phyloP scores from a whole-genome alignment of 2,329 filamentous ascomycete species.

The Penicillium freii region DNA sequence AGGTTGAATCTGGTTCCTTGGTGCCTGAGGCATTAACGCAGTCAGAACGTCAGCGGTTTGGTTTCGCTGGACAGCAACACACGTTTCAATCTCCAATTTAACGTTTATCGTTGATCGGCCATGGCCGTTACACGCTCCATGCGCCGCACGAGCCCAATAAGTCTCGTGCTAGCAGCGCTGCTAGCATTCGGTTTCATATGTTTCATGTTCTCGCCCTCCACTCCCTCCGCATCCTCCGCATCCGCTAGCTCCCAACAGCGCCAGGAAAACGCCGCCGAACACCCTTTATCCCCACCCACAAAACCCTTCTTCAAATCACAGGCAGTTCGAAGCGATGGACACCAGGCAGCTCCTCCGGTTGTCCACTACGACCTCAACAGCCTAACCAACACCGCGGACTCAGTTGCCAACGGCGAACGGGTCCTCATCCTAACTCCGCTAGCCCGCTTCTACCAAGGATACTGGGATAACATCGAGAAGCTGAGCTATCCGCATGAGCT shows the following conservation, averaged over 20 bases:
- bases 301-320: slow-evolving; percentile 70
- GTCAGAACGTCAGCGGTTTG: neutral
- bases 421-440: slow-evolving; percentile 91
- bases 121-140: slow-evolving; percentile 65
- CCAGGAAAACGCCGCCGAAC: slow-evolving; percentile 60
- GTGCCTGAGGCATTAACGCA: slow-evolving; percentile 6
- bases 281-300: slow-evolving; percentile 70
- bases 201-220: slow-evolving; percentile 50
- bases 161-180: slow-evolving; percentile 67
- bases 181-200: slow-evolving; percentile 69
- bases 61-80: slow-evolving; percentile 15
- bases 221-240: slow-evolving; percentile 47
- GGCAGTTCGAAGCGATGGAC: slow-evolving; percentile 46
- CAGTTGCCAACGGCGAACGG: slow-evolving; percentile 75
- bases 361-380: slow-evolving; percentile 94
- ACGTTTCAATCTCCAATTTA: slow-evolving; percentile 10
- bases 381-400: slow-evolving; percentile 75
- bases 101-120: slow-evolving; percentile 23
- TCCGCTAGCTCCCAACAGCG: slow-evolving; percentile 50
- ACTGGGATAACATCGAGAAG: slow-evolving; percentile 89
- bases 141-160: slow-evolving; percentile 76
- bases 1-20: neutral
- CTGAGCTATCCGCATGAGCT: slow-evolving; percentile 89
- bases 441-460: slow-evolving; percentile 86
- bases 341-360: slow-evolving; percentile 71